Conservation (phyloP, 164 flowering plant genomes). For the Litsea cubeba region DNA sequence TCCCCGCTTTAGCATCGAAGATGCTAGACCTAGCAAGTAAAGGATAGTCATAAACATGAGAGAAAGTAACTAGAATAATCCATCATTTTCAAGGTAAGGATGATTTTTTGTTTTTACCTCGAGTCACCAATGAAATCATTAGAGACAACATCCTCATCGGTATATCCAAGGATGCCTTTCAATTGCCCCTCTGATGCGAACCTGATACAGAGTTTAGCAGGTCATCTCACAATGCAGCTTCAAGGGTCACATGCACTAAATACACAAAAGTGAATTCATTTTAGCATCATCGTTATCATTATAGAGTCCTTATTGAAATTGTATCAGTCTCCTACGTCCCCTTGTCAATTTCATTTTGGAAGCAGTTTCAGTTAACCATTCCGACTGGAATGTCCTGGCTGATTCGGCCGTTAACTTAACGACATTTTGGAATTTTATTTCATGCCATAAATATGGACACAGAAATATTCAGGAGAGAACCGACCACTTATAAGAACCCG, state of each 20-base stretch:
- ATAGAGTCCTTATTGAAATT: too few species aligned
- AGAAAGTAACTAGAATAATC: neutral
- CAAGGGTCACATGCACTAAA: neutral
- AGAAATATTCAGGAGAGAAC: too few species aligned
- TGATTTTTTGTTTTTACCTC: constrained; percentile 36
- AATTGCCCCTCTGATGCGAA: constrained; percentile 81
- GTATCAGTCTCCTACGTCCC: too few species aligned
- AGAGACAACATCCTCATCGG: constrained; percentile 96
- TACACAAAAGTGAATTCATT: neutral
- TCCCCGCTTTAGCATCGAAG: constrained; percentile 94
- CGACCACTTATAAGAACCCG: too few species aligned
- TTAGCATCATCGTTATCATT: too few species aligned
- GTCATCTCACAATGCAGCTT: neutral
- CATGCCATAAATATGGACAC: too few species aligned
- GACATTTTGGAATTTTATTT: too few species aligned
- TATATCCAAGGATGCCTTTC: constrained; percentile 91
- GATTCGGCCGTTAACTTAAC: too few species aligned
- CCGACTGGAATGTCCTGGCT: too few species aligned
- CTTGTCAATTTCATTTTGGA: too few species aligned
- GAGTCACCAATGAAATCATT: constrained; percentile 92
- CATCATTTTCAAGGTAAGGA: neutral
- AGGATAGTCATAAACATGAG: neutral
- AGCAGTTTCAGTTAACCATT: too few species aligned
- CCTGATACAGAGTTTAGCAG: constrained; percentile 28
- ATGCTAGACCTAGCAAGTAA: constrained; percentile 64